Conservation (phyloP, 805 yeast species). For the Debaryomyces prosopidis region DNA sequence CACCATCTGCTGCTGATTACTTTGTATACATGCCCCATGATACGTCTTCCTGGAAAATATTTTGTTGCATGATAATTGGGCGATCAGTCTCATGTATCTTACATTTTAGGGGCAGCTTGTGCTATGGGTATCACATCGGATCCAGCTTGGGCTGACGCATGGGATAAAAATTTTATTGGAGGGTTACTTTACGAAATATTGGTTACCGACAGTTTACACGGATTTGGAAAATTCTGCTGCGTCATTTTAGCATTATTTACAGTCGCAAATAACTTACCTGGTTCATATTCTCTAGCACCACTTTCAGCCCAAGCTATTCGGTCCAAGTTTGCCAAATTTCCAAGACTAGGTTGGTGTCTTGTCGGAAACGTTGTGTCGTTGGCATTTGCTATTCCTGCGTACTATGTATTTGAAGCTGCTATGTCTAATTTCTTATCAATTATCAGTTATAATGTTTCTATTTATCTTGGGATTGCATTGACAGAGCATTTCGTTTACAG, state of each 20-base stretch:
- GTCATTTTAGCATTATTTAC: conserved; percentile 32
- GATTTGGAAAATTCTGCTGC: conserved; percentile 32
- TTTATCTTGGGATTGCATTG: conserved; percentile 30
- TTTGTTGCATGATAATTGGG: conserved; percentile 36
- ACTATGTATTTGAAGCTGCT: conserved; percentile 28
- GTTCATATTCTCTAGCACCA: conserved; percentile 31
- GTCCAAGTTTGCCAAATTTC: conserved; percentile 29
- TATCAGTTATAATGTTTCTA: conserved; percentile 32
- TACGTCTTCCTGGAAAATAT: conserved; percentile 27
- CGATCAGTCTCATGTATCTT: conserved; percentile 65
- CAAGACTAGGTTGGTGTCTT: conserved; percentile 36
- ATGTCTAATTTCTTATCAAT: conserved; percentile 34
- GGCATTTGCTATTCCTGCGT: conserved; percentile 35
- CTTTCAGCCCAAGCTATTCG: conserved; percentile 31
- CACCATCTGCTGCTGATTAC: conserved; percentile 34
- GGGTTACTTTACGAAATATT: conserved; percentile 31
- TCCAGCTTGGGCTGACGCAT: conserved; percentile 28
- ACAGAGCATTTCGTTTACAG: conserved; percentile 31
- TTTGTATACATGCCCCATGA: conserved; percentile 31
- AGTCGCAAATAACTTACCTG: conserved; percentile 34
- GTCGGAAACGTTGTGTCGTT: conserved; percentile 31
- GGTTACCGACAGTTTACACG: conserved; percentile 27
- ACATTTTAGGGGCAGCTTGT: conserved; percentile 85
- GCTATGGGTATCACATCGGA: conserved; percentile 61
- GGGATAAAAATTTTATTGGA: conserved; percentile 29